Evolutionary conservation across 768 basidiomycete species (phyloP).

Genomic region (Thelephora ganbajun): DNA sequence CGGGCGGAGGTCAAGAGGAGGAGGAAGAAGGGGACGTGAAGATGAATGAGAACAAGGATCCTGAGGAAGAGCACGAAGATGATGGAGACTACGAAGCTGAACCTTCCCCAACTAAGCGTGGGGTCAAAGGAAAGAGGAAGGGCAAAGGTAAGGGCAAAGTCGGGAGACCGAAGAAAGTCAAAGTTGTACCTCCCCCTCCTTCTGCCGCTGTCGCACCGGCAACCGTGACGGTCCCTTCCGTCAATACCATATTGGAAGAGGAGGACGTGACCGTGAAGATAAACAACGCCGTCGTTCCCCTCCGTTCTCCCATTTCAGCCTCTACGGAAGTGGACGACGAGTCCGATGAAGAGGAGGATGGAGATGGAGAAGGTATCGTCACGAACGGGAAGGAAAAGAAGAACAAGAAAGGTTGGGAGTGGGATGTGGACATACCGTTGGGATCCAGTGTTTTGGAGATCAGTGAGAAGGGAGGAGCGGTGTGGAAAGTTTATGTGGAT

Average conservation of each 20-base stretch:
- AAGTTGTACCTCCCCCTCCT: not conserved
- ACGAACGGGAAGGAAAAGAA: constrained; percentile 21
- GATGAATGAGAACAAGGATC: constrained; percentile 25
- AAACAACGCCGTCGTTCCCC: constrained; percentile 31
- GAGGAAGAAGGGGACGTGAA: constrained; percentile 34
- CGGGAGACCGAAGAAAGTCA: constrained; percentile 2
- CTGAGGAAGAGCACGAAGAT: constrained; percentile 18
- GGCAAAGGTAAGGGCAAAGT: constrained; percentile 7
- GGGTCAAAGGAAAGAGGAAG: constrained; percentile 10
- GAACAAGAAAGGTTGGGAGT: constrained; percentile 34
- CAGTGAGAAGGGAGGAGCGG: constrained; percentile 52
- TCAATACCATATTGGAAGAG: constrained; percentile 9
- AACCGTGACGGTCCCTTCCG: too few species aligned
- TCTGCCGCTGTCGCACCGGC: too few species aligned
- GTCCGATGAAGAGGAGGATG: constrained; percentile 35
- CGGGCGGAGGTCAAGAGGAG: constrained; percentile 50
- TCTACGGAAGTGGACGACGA: constrained; percentile 10
- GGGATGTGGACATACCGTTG: constrained; percentile 45
- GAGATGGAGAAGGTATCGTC: constrained; percentile 32
- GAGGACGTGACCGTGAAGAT: constrained; percentile 51
- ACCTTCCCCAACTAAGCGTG: constrained; percentile 7
- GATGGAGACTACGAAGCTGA: constrained; percentile 1
- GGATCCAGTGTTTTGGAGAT: constrained; percentile 59
- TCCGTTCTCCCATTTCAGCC: too few species aligned
- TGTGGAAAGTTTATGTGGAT: constrained; percentile 56